phyloP scores from a whole-genome alignment of 2,329 filamentous ascomycete species.

The Aphanocladium album region DNA sequence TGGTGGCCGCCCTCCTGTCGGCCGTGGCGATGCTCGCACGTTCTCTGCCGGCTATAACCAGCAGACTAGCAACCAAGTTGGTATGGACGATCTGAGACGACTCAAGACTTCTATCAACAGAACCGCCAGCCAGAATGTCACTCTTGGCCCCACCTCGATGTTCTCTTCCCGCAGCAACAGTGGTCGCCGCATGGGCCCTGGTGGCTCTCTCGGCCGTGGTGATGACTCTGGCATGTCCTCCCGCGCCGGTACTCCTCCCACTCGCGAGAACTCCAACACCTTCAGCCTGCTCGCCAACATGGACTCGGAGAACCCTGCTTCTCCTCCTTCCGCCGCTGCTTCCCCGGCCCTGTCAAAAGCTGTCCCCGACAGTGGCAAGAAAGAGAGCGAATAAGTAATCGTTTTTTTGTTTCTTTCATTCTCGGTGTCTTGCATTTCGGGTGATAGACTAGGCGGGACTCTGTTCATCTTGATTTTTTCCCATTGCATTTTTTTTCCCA shows the following conservation, averaged over 20 bases:
- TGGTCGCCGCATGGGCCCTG: conserved; percentile 73
- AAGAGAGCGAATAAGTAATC: conserved; percentile 39
- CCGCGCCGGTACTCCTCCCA: conserved; percentile 81
- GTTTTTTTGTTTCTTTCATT: conserved; percentile 22
- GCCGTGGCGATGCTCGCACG: conserved; percentile 81
- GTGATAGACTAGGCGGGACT: conserved; percentile 48
- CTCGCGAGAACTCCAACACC: conserved; percentile 64
- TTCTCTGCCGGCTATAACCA: conserved; percentile 71
- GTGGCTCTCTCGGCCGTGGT: conserved; percentile 65
- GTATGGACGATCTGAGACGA: conserved; percentile 84
- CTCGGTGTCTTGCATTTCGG: conserved; percentile 42
- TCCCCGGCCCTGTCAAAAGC: conserved; percentile 63
- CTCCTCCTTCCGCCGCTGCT: conserved; percentile 63
- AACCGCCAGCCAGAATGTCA: conserved; percentile 56
- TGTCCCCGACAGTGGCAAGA: conserved; percentile 52
- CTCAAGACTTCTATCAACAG: conserved; percentile 62
- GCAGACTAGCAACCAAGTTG: conserved; percentile 77
- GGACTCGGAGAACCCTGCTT: conserved; percentile 60
- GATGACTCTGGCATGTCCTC: conserved; percentile 87
- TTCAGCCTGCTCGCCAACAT: conserved; percentile 66
- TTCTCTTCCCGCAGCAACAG: conserved; percentile 89
- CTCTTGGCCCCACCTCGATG: conserved; percentile 79
- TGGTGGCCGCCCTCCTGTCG: conserved; percentile 63
- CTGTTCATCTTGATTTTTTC: conserved; percentile 18
- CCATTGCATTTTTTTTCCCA: conserved; percentile 35